These are phyloP conservation scores for Auriscalpium vulgare DNA, from an alignment of 768 basidiomycete genomes.

Conservation along the genomic window DNA sequence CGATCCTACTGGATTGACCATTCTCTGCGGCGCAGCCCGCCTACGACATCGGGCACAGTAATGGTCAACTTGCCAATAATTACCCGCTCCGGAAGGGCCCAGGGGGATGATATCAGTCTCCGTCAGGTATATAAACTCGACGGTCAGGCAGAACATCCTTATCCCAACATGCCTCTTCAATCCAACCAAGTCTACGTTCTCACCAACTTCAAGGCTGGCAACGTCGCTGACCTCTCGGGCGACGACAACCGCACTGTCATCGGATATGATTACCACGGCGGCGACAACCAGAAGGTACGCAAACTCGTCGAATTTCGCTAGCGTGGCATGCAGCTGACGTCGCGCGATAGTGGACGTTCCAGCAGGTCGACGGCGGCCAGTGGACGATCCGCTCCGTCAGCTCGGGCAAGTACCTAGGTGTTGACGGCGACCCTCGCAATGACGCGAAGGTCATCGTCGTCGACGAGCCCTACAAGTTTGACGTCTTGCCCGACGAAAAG, in stretches of 20 bases:
- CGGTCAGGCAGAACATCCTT: neutral
- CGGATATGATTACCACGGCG: constrained; percentile 36
- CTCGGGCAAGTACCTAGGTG: constrained; percentile 33
- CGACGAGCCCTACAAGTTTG: constrained; percentile 34
- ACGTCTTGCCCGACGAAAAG: constrained; percentile 38
- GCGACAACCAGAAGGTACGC: constrained; percentile 42
- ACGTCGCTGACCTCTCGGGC: constrained; percentile 48
- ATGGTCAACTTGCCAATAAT: too few species aligned
- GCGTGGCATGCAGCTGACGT: neutral
- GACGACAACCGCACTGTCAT: constrained; percentile 42
- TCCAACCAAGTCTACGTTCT: constrained; percentile 35
- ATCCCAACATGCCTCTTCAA: constrained; percentile 19
- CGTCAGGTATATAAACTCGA: neutral
- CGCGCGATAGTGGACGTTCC: constrained; percentile 37
- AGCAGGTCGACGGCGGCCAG: constrained; percentile 26
- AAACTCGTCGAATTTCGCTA: neutral
- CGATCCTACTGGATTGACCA: too few species aligned
- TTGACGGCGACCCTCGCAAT: constrained; percentile 29
- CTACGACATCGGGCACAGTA: too few species aligned
- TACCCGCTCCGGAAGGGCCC: neutral
- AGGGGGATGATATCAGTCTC: neutral
- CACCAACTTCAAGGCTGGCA: constrained; percentile 43
- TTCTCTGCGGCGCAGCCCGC: too few species aligned
- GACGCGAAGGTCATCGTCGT: constrained; percentile 34
- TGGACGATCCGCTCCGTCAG: constrained; percentile 38